These are phyloP conservation scores for Narthecium ossifragum DNA, from an alignment of 106 monocot species.

Conservation along the genomic window DNA sequence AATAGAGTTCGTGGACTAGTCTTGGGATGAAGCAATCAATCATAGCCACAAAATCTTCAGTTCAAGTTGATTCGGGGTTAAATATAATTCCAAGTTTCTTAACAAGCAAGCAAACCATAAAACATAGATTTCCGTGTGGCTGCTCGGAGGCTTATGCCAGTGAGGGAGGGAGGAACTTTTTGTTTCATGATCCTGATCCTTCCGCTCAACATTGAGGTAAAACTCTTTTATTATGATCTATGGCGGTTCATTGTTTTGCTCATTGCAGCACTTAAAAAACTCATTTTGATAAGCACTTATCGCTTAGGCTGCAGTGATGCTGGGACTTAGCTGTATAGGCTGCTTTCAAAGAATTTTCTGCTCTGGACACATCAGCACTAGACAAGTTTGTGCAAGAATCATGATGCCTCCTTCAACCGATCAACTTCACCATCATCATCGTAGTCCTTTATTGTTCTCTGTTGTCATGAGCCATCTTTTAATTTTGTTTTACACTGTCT, in stretches of 20 bases:
- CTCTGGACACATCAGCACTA: constrained; percentile 69
- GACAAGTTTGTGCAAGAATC: constrained; percentile 43
- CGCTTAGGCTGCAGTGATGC: constrained; percentile 66
- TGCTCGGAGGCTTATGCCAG: no score
- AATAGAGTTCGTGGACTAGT: neutral
- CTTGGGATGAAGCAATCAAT: neutral
- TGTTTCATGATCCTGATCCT: constrained; percentile 97
- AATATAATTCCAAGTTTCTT: no score
- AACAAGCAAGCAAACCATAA: neutral
- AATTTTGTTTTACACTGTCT: neutral
- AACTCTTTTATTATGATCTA: neutral
- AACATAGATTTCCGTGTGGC: neutral
- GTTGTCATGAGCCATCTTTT: neutral
- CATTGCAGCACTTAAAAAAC: neutral
- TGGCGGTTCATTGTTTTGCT: neutral
- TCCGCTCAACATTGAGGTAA: constrained; percentile 95
- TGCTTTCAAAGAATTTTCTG: constrained; percentile 64
- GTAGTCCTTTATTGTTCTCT: no score
- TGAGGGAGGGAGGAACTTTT: no score
- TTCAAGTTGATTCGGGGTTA: no score
- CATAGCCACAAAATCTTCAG: no score
- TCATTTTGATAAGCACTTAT: constrained; percentile 50
- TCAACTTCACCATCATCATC: no score
- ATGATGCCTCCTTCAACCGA: no score
- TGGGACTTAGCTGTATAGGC: constrained; percentile 60